phyloP scores from a whole-genome alignment of 495 filamentous ascomycete species.

The Lineolata rhizophorae region DNA sequence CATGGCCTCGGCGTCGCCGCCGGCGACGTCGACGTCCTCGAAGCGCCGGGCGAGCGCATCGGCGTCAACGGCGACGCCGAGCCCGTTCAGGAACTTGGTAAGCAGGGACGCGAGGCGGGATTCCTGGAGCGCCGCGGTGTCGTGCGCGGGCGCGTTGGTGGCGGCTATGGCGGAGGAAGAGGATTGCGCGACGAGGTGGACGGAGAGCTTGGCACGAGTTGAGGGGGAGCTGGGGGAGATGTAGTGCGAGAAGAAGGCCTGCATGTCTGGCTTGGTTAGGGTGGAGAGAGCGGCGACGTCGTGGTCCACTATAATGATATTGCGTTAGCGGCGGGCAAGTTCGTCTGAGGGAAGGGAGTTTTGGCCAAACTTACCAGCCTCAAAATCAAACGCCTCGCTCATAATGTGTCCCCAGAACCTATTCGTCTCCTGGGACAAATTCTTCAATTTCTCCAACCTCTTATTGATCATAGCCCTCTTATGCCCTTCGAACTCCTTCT shows the following conservation, averaged over 20 bases:
- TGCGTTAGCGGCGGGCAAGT: background rate
- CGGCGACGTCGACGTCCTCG: conserved; percentile 23
- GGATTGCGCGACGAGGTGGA: conserved; percentile 62
- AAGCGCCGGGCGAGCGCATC: conserved; percentile 24
- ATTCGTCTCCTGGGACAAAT: conserved; percentile 60
- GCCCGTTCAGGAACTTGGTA: conserved; percentile 27
- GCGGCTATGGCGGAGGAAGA: conserved; percentile 19
- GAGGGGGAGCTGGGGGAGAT: conserved; percentile 47
- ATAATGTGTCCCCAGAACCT: conserved; percentile 71
- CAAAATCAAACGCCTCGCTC: conserved; percentile 76
- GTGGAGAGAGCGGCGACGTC: conserved; percentile 55
- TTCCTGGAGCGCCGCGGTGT: conserved; percentile 30
- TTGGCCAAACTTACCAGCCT: conserved; percentile 33
- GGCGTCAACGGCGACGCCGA: conserved; percentile 24
- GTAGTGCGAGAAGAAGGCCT: conserved; percentile 58
- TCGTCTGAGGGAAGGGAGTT: conserved; percentile 1
- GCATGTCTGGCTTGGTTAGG: conserved; percentile 56
- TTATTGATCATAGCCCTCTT: conserved; percentile 79
- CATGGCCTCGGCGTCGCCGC: conserved; percentile 23
- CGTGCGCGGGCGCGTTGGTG: conserved; percentile 21
- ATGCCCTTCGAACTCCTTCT: conserved; percentile 73
- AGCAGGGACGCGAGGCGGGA: conserved; percentile 27
- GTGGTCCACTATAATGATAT: conserved; percentile 32
- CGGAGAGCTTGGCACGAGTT: conserved; percentile 52
- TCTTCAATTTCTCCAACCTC: conserved; percentile 81